Base-by-base conservation (phyloP, 495 filamentous ascomycete species). In the Apiosordaria backusii region DNA sequence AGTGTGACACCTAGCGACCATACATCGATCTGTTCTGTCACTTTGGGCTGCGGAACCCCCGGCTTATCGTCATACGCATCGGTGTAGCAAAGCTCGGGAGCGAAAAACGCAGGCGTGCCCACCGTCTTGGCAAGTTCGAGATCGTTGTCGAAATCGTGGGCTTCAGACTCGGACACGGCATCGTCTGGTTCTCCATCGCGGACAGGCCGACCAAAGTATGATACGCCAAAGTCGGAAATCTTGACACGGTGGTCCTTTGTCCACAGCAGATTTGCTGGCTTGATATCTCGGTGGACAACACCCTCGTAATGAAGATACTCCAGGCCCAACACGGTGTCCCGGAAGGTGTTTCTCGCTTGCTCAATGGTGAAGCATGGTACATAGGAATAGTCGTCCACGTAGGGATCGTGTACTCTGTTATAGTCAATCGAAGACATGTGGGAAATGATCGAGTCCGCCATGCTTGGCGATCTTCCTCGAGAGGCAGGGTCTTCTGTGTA, bases 151-250 rank as follows among this genome's bases (percentile, higher is more conserved):
- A 94, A 83, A 70, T 95, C 91, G 4, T 84, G 84, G 15, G 91
- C 89, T 69, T 97, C 92, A 16, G 90, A 90, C 75, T 97, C 93
- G 18, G 87, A 89, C 19, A 93, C 81, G 53, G 90, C 87, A 67
- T 94, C 92, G 70, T 90, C 87, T 13, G 88, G 82, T 63, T 93
- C 90, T 66, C 90, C 89, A 55, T 89, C 85, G 62, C 90, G 81
- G 65, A 92, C 88, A 0, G 92, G 90, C 61, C 90, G 86, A 22
- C 95, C 96, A 55, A 98, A 88, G 76, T 97, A 99, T 0, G 95
- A 98, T 4, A 99, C 95, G 27, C 95, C 95, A 79, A 99, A 99
- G 74, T 99, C 95, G n/a, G 95, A 98, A 58, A 99, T 99, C 81
- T 98, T 99, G 68, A 97, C 91, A 15, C 90, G 87, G 71, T 92